Evolutionary conservation across 1,284 basidiomycete genomes (phyloP), one percentile per base, ranked within the genome.

Genomic region (Xanthoconium separans): DNA sequence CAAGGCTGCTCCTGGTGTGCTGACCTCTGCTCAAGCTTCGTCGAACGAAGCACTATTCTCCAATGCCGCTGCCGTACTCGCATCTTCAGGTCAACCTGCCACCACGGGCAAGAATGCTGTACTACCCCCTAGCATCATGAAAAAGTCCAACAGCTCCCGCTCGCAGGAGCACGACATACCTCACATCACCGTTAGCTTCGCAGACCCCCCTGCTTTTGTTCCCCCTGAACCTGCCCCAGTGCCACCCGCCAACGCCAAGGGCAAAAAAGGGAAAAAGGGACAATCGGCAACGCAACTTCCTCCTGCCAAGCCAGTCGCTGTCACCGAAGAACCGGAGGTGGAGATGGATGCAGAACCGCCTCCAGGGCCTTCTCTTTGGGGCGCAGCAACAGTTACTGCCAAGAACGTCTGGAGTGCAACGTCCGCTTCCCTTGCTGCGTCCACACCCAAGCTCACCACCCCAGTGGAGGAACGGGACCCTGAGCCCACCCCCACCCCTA

Each of bases 211-310:
- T 7, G 3, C 37, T 24, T 2, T 27, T 27, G 12, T 27, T 39
- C 16, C 30, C 31, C 46, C 55, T 37, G 55, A 56, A 27, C 47
- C 58, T 40, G 50, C 53, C 20, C 63, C 48, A 47, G 36, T 18
- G 15, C 50, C 59, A 8, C 41, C 53, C 0, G 12, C 49, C 31
- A 27, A 51, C 6, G 43, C 22, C 12, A 68, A 55, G 56, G 61
- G 56, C 24, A 68, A 64, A 52, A 72, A 66, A 29, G 65, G 59
- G 18, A 69, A 60, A 45, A 68, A 58, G 51, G 61, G 53, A 18
- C 64, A 65, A 27, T 41, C 50, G 43, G 44, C 31, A 1, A 37
- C n/a, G n/a, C 56, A 63, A 29, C 49, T 43, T 13, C 56, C 53
- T 20, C 56, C 40, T 6, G 4, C 45, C 7, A 61, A 57, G 47